These are phyloP conservation scores for Euphorbia lathyris DNA, from an alignment of 345 rosid genomes.

Conservation along the genomic window DNA sequence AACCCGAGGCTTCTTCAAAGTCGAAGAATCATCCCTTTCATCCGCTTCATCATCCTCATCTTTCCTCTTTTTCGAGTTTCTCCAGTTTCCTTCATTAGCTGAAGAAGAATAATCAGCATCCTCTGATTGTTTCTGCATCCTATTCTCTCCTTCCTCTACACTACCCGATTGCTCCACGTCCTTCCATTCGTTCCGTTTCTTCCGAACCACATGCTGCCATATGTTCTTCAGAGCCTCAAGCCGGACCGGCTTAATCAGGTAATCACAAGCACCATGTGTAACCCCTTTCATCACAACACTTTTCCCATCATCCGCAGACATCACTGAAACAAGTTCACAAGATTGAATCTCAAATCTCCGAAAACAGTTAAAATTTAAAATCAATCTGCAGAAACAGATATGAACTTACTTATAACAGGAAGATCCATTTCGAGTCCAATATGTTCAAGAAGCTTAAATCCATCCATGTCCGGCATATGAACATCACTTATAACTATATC, in stretches of 20 bases:
- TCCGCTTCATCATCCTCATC: conserved; percentile 44
- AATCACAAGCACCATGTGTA: conserved; percentile 42
- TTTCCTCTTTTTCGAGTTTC: conserved; percentile 31
- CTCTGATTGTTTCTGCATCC: conserved; percentile 23
- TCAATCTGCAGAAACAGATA: conserved; percentile 4
- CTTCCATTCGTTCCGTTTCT: conserved; percentile 26
- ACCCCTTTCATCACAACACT: conserved; percentile 36
- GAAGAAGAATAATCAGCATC: conserved; percentile 32
- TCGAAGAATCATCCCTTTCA: conserved; percentile 78
- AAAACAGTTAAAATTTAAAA: background rate
- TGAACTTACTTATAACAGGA: conserved; percentile 36
- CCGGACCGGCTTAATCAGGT: conserved; percentile 37
- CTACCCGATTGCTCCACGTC: conserved; percentile 34
- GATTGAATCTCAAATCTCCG: background rate
- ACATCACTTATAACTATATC: conserved; percentile 36
- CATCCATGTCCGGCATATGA: conserved; percentile 39
- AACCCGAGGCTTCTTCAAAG: conserved; percentile 39
- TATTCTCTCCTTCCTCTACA: conserved; percentile 31
- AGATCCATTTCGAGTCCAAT: conserved; percentile 39
- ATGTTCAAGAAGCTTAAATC: conserved; percentile 30
- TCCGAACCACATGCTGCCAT: conserved; percentile 31
- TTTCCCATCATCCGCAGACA: conserved; percentile 35
- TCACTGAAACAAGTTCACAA: conserved; percentile 29
- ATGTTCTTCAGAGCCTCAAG: conserved; percentile 35
- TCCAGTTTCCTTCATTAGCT: conserved; percentile 31